A percentile compares a stretch with the other conserved stretches of the same genome.
Evolutionary conservation across 2,329 filamentous ascomycete species (phyloP).

Genomic region (Nothophoma quercina): DNA sequence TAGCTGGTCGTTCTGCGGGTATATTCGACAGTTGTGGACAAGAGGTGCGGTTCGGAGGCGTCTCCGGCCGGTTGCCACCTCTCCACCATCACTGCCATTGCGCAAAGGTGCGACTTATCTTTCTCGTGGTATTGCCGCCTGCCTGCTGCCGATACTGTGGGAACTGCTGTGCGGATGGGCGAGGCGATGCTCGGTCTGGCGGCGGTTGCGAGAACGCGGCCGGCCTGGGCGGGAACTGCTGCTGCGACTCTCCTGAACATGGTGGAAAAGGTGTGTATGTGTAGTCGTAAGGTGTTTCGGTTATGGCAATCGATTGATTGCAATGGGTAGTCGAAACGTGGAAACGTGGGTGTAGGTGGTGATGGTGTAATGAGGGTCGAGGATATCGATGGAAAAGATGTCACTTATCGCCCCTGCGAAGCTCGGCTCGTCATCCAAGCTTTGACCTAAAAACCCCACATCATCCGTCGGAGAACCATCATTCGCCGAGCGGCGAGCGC

Average conservation of each 20-base stretch:
- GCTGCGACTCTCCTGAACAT: constrained; percentile 68
- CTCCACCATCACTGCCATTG: constrained; percentile 5
- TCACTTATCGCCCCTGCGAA: constrained; percentile 27
- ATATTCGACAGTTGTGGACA: background rate
- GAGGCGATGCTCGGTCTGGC: constrained; percentile 59
- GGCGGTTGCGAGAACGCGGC: constrained; percentile 58
- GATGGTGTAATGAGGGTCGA: constrained; percentile 12
- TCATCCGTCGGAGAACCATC: constrained; percentile 32
- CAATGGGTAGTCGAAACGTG: constrained; percentile 20
- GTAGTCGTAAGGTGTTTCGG: constrained; percentile 5
- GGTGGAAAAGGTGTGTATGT: constrained; percentile 35
- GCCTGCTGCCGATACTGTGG: constrained; percentile 49
- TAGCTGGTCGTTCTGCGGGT: constrained; percentile 47
- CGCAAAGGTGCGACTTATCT: constrained; percentile 57
- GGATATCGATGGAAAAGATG: constrained; percentile 22
- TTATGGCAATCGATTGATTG: constrained; percentile 17
- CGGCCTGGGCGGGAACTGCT: constrained; percentile 61
- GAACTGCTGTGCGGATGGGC: constrained; percentile 54
- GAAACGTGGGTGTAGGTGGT: constrained; percentile 31
- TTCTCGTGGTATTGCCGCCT: constrained; percentile 70
- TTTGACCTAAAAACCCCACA: constrained; percentile 32
- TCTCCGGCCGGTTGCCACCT: constrained; percentile 23
- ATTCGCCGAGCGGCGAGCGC: constrained; percentile 12
- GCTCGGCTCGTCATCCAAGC: constrained; percentile 22
- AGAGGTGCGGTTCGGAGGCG: constrained; percentile 9